Percentiles rank a stretch among this genome's conserved stretches.
Conservation (phyloP, 2,329 filamentous ascomycete species). For the Aspergillus jensenii region DNA sequence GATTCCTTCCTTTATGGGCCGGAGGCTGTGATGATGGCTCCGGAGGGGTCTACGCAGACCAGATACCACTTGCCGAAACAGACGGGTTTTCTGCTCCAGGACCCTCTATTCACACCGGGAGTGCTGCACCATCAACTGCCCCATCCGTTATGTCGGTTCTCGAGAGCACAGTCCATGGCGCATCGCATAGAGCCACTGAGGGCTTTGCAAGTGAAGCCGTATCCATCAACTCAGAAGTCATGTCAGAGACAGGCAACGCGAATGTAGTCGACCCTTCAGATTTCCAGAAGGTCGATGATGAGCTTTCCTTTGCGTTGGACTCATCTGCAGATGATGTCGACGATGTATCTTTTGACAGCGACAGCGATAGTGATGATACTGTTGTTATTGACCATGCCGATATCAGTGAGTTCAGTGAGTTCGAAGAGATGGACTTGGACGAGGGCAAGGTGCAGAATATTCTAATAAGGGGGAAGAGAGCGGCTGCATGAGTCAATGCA, state of each 20-base stretch:
- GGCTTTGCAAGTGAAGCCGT: conserved; percentile 28
- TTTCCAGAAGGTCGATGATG: not conserved
- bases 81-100: conserved; percentile 39
- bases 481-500: not conserved
- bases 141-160: conserved; percentile 26
- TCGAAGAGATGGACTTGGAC: conserved; percentile 16
- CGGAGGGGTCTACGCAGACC: conserved; percentile 49
- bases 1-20: conserved; percentile 66
- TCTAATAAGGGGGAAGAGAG: not conserved
- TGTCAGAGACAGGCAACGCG: not conserved
- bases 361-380: conserved; percentile 24
- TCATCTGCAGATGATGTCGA: conserved; percentile 14
- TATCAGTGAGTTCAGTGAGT: not conserved
- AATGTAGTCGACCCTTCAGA: not conserved
- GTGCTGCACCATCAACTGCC: conserved; percentile 21
- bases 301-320: conserved; percentile 1
- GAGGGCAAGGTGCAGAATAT: not conserved
- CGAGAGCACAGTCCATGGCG: conserved; percentile 35
- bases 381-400: conserved; percentile 14
- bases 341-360: conserved; percentile 12
- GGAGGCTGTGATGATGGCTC: conserved; percentile 56
- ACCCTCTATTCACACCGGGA: conserved; percentile 32
- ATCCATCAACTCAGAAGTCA: conserved; percentile 21
- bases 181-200: conserved; percentile 37
- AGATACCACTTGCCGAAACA: conserved; percentile 32